A percentile compares a stretch with the other conserved stretches of the same genome.
These are phyloP conservation scores for Cladosporium sp. DNA, from an alignment of 2,329 filamentous ascomycete genomes.

Conservation along the genomic window DNA sequence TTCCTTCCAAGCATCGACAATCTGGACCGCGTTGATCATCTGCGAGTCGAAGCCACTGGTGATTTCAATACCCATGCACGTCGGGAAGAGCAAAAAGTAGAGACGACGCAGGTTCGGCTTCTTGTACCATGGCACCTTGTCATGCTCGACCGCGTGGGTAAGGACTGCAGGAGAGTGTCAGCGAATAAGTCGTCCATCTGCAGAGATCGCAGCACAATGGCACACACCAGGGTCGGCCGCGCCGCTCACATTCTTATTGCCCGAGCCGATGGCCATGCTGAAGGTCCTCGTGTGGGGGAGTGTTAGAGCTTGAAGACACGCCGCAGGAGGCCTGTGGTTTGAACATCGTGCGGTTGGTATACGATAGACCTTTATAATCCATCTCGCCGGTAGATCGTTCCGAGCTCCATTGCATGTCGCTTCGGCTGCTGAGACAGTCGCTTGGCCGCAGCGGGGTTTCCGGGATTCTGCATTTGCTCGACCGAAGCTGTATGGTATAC, in stretches of 20 bases:
- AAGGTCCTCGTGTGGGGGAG: no score
- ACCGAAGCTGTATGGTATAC: conserved; percentile 1
- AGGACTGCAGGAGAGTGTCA: conserved; percentile 9
- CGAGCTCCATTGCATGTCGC: neutral
- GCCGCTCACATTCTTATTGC: neutral
- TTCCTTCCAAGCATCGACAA: conserved; percentile 9
- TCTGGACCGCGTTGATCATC: conserved; percentile 30
- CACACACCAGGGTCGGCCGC: conserved; percentile 13
- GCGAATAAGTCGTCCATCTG: no score
- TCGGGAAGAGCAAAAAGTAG: conserved; percentile 57
- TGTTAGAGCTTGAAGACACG: neutral
- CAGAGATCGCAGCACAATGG: no score
- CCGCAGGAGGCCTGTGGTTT: neutral
- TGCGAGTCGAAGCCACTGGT: conserved; percentile 57
- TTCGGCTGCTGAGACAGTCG: neutral
- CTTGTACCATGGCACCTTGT: conserved; percentile 49
- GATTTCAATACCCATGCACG: conserved; percentile 60
- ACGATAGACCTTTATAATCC: neutral
- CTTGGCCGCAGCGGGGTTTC: conserved; percentile 7
- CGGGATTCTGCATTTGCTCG: neutral
- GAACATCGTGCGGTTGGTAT: neutral
- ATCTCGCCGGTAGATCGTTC: neutral
- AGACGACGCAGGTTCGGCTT: conserved; percentile 56
- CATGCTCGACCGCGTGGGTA: conserved; percentile 32
- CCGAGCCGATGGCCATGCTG: conserved; percentile 7